Base-by-base conservation (phyloP, 2,329 filamentous ascomycete genomes). In the Gaeumannomyces tritici region DNA sequence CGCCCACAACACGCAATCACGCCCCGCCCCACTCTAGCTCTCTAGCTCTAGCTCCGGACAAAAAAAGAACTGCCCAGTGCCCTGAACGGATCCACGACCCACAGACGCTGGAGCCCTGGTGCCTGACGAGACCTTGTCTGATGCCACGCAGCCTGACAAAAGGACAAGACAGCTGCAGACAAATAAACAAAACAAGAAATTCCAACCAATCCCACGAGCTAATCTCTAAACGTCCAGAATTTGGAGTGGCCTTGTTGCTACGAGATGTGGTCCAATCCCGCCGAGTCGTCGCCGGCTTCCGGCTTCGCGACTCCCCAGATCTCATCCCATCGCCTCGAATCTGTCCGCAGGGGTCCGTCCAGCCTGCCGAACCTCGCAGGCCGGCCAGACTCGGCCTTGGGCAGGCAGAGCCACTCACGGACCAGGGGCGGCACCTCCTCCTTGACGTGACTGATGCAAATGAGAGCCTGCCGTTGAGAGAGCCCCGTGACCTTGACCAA, bases 371-470 rank as follows among this genome's bases (percentile, higher is more conserved):
- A 86, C 62, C 88, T 79, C 12, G 89, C 86, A 21, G 81, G 74
- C 42, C 71, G 68, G 1, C 83, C 83, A 1, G 84, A 84, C 61
- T 88, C 89, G 4, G 88, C 81, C 73, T 93, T 89, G 1, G 93
- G 92, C 33, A 97, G 77, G 72, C 90, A 93, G 60, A 98, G 80
- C 89, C 90, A 98, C 71, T 96, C 86, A 58, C 91, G 78, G 28
- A 97, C 83, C 67, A 87, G 88, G 60, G 88, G 87, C 0, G 95
- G 95, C 12, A 98, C 89, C 74, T 99, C 95, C 69, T 96, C 92
- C 65, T 87, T 87, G 64, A 93, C 82, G 75, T 99, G 95, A 65
- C 91, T 95, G 64, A 98, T 93, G 66, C 93, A 91, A n/a, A 98
- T 83, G 62, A 99, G 76, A 0, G 92, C 92, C 75, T 98, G 93